Percentiles rank a stretch among this genome's conserved stretches.
Evolutionary conservation across 148 eudicot genomes (phyloP).

Genomic region (Vaccinium myrtillus): DNA sequence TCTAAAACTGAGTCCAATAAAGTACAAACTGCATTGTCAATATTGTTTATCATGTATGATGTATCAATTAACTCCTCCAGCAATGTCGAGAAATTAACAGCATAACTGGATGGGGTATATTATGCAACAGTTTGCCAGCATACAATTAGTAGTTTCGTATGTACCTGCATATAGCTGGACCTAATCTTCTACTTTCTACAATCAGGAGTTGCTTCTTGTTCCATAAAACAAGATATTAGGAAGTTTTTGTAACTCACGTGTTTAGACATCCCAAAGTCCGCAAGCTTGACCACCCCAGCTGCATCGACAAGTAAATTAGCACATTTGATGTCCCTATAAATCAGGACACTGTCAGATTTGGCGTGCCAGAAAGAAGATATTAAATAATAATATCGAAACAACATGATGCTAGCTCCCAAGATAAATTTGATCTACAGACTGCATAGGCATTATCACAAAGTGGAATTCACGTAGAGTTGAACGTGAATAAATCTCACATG

Average conservation of each 20-base stretch:
- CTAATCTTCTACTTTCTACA: not conserved
- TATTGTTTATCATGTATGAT: not conserved
- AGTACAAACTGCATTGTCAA: not conserved
- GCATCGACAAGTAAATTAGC: slow-evolving; percentile 95
- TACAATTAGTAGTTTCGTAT: not conserved
- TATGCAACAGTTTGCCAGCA: not conserved
- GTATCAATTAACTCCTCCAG: not conserved
- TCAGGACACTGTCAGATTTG: slow-evolving; percentile 1
- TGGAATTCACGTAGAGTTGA: not conserved
- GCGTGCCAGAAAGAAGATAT: not conserved
- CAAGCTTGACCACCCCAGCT: slow-evolving; percentile 93
- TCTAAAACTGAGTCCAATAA: not conserved
- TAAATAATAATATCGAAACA: not conserved
- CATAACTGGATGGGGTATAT: not conserved
- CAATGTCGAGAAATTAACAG: not conserved
- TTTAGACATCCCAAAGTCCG: slow-evolving; percentile 98
- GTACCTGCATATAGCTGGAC: not conserved
- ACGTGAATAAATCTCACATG: not conserved
- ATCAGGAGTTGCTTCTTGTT: not conserved
- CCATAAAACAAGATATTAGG: not conserved
- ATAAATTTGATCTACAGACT: not conserved
- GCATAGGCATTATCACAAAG: not conserved
- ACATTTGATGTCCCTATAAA: slow-evolving; percentile 86
- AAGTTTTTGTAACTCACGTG: slow-evolving; percentile 55
- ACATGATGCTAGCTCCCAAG: not conserved